These are phyloP conservation scores for Arthrobotrys musiformis DNA, from an alignment of 2,329 filamentous ascomycete species.

Conservation along the genomic window DNA sequence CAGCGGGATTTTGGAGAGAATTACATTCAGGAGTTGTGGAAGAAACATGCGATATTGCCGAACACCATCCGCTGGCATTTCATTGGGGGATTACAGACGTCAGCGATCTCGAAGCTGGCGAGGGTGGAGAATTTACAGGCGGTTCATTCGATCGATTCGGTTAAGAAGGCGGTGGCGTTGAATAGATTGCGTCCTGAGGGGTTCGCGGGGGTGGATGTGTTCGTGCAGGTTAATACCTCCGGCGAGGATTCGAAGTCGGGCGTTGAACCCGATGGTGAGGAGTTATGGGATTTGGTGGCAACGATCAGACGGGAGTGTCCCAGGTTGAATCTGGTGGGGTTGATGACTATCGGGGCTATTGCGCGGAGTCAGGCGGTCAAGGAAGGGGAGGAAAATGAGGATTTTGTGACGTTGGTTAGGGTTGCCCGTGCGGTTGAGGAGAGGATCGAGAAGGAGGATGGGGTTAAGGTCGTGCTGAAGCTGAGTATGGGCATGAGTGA, in stretches of 20 bases:
- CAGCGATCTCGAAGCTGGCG: conserved; percentile 88
- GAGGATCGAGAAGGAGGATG: conserved; percentile 52
- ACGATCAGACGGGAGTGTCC: conserved; percentile 75
- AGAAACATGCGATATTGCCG: conserved; percentile 85
- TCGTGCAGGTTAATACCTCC: conserved; percentile 95
- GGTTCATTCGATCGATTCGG: conserved; percentile 87
- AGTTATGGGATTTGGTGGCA: conserved; percentile 25
- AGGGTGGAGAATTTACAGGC: conserved; percentile 89
- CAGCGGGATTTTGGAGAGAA: conserved; percentile 92
- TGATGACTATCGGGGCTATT: conserved; percentile 56
- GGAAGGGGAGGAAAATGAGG: conserved; percentile 52
- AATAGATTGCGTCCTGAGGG: conserved; percentile 74
- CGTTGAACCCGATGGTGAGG: conserved; percentile 32
- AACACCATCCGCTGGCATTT: conserved; percentile 89
- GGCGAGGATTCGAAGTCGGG: conserved; percentile 61
- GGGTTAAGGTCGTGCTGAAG: conserved; percentile 33
- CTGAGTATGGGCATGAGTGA: conserved; percentile 73
- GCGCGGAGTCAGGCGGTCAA: conserved; percentile 52
- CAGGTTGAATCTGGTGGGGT: conserved; percentile 72
- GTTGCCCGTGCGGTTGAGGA: conserved; percentile 33
- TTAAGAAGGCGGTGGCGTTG: conserved; percentile 86
- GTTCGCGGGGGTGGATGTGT: conserved; percentile 72
- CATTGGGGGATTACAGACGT: conserved; percentile 92
- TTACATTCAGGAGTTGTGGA: conserved; percentile 87
- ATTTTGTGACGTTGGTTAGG: conserved; percentile 50